Evolutionary conservation across 768 basidiomycete genomes (phyloP), one percentile per base, ranked within the genome.

Genomic region (Suillus americanus): DNA sequence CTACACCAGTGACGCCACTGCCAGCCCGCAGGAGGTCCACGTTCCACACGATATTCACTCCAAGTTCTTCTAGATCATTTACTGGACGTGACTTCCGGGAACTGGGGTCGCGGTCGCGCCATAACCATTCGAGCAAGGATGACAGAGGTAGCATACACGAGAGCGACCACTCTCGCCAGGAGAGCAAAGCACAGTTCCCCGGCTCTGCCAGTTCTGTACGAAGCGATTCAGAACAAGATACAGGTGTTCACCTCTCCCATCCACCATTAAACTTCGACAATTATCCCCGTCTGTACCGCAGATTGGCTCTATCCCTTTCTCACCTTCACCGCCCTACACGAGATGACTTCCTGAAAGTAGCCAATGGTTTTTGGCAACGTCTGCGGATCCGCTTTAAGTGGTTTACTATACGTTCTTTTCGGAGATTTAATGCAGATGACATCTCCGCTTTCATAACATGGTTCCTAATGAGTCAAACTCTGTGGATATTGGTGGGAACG

Each of bases 371-470:
- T 74, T 95, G 95, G 89, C 86, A 97, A 68, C 87, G 97, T 3
- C 75, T 91, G 28, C 85, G 89, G 25, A 91, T 99, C 69, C 86
- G 94, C n/a, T 94, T 98, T 80, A 95, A 95, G 74, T 99, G 97
- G 97, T 91, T 95, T 68, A 94, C 94, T 13, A 96, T 99, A 70
- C 84, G 93, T 66, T 94, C 93, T 5, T 99, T 97, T 79, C 87
- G 97, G 55, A 89, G 87, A 71, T 99, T 96, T 78, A 95, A 97
- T 69, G 90, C 93, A 60, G 97, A 99, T 75, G 97, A 99, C 74
- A 92, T 97, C 62, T 96, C 94, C 48, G 97, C 96, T 1, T 98
- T 99, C 78, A 78, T 97, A 40, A 95, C 93, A 61, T 96, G 95
- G 92, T 95, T 97, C 68, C 79, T 99, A 60, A 89, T 98, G 82